phyloP scores from a whole-genome alignment of 306 rosid species.

The Betula pendula region DNA sequence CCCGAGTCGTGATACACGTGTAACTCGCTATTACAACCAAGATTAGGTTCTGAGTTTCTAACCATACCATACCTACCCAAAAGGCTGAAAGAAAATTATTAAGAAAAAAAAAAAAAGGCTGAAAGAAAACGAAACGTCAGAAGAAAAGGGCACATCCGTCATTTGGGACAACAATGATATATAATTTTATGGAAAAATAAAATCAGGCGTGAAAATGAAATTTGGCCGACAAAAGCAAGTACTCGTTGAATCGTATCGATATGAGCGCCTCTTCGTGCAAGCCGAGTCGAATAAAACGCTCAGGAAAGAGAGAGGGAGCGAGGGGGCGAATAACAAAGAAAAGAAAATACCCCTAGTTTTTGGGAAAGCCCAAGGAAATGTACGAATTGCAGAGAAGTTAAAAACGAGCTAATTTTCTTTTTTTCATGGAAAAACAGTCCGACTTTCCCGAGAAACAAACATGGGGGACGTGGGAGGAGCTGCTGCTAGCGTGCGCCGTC shows the following conservation, averaged over 20 bases:
- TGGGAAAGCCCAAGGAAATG: constrained; percentile 25
- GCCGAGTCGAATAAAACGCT: neutral
- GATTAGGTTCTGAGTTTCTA: neutral
- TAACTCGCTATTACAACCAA: neutral
- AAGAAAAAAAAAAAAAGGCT: too few relatives aligned
- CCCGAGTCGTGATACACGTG: neutral
- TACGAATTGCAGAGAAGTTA: neutral
- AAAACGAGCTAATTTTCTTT: neutral
- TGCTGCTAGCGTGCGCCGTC: constrained; percentile 37
- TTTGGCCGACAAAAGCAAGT: neutral
- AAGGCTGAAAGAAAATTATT: neutral
- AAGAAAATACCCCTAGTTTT: neutral
- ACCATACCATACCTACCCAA: neutral
- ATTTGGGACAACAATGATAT: too few relatives aligned
- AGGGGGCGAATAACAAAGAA: neutral
- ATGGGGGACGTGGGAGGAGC: constrained; percentile 43
- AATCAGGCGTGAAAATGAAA: neutral
- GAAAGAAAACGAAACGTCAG: neutral
- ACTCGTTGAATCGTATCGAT: neutral
- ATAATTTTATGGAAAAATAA: too few relatives aligned
- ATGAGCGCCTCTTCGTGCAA: neutral
- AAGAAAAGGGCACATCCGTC: neutral
- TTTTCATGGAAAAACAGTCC: neutral
- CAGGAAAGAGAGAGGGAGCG: neutral
- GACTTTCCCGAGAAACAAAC: constrained; percentile 25